phyloP scores from a whole-genome alignment of 179 eudicot species.

The Vitellaria paradoxa region DNA sequence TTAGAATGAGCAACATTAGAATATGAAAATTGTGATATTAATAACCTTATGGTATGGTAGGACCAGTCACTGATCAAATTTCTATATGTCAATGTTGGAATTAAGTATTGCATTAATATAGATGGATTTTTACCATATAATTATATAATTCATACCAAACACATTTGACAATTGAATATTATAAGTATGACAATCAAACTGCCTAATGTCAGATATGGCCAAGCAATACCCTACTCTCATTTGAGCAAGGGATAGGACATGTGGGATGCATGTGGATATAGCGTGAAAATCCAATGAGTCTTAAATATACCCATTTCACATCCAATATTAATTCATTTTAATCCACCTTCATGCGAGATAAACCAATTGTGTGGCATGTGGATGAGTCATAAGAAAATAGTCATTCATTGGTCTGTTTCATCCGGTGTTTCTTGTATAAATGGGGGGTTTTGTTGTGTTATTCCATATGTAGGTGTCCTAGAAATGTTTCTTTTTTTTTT shows the following conservation, averaged over 20 bases:
- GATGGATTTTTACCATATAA: not conserved
- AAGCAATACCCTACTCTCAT: not conserved
- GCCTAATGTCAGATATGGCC: not conserved
- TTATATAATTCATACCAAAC: not conserved
- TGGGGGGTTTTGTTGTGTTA: not conserved
- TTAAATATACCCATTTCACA: not conserved
- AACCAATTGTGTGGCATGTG: not conserved
- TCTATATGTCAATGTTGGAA: not conserved
- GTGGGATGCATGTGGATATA: not conserved
- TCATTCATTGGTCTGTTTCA: not conserved
- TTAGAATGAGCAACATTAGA: too few species aligned
- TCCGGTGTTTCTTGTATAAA: not conserved
- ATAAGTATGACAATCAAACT: too few species aligned
- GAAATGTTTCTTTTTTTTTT: not conserved
- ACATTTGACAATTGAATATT: not conserved
- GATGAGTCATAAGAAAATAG: not conserved
- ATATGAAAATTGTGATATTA: too few species aligned
- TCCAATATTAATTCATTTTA: too few species aligned
- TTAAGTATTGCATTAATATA: not conserved
- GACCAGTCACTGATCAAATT: not conserved
- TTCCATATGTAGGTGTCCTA: not conserved
- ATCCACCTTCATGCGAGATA: not conserved
- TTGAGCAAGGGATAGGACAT: not conserved
- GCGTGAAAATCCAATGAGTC: not conserved
- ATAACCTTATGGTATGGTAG: not conserved